These are phyloP conservation scores for Quercus ilex DNA, from an alignment of 306 rosid species.

Conservation along the genomic window DNA sequence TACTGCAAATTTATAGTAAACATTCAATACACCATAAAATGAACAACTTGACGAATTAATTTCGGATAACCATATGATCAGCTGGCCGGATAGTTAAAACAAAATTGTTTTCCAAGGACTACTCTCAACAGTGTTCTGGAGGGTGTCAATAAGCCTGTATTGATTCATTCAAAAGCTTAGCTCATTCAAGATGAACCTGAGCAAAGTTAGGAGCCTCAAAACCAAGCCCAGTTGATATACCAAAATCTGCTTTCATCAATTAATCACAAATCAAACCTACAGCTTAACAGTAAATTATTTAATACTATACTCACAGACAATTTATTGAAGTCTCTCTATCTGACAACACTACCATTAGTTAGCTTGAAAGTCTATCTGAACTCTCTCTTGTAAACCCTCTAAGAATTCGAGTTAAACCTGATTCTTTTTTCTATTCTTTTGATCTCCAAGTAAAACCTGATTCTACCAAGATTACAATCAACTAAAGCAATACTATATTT, in stretches of 20 bases:
- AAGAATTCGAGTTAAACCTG: neutral
- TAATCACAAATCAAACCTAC: neutral
- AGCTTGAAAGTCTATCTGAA: neutral
- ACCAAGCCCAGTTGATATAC: neutral
- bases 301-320: neutral
- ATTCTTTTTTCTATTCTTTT: neutral
- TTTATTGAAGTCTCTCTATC: neutral
- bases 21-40: neutral
- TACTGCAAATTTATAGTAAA: constrained; percentile 7
- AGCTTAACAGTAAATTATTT: neutral
- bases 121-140: neutral
- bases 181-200: neutral
- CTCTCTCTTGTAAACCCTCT: neutral
- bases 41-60: neutral
- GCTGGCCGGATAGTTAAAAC: neutral
- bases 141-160: neutral
- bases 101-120: neutral
- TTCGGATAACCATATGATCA: neutral
- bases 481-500: neutral
- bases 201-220: neutral
- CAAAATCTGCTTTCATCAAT: neutral
- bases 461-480: neutral
- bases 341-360: neutral
- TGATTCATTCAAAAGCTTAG: neutral
- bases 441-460: neutral